phyloP scores from a whole-genome alignment of 2,329 filamentous ascomycete genomes.

The Sordariomycetes sp. region DNA sequence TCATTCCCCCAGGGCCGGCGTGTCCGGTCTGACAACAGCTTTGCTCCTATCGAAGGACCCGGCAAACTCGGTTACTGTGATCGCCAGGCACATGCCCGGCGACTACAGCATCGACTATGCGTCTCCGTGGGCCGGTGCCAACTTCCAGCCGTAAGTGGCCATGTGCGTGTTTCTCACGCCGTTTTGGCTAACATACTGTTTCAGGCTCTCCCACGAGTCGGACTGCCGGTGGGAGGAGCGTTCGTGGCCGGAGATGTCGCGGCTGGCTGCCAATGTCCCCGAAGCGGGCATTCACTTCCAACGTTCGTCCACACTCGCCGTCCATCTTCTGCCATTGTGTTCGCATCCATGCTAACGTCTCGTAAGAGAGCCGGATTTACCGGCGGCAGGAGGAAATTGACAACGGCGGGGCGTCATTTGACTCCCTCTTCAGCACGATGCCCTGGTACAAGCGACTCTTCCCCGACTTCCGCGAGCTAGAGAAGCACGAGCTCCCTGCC shows the following conservation, averaged over 20 bases:
- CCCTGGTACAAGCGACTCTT: slow-evolving; percentile 65
- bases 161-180: not conserved
- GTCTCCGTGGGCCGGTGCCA: slow-evolving; percentile 80
- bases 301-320: slow-evolving; percentile 24
- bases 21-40: slow-evolving; percentile 36
- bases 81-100: slow-evolving; percentile 84
- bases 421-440: slow-evolving; percentile 48
- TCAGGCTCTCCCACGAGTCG: slow-evolving; percentile 23
- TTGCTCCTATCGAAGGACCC: slow-evolving; percentile 30
- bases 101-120: slow-evolving; percentile 88
- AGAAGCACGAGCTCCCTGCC: slow-evolving; percentile 40
- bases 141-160: slow-evolving; percentile 53
- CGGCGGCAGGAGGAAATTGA: slow-evolving; percentile 49
- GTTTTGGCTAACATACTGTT: not conserved
- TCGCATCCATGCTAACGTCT: not conserved
- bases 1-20: slow-evolving; percentile 27
- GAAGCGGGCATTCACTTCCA: slow-evolving; percentile 76
- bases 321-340: not conserved
- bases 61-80: slow-evolving; percentile 45
- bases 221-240: slow-evolving; percentile 43
- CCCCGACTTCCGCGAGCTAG: slow-evolving; percentile 54
- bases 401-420: slow-evolving; percentile 13
- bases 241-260: slow-evolving; percentile 50
- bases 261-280: slow-evolving; percentile 49
- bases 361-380: slow-evolving; percentile 32